A percentile compares a stretch with the other conserved stretches of the same genome.
phyloP scores from a whole-genome alignment of 257 asterid species.

The Solanum stenotomum region DNA sequence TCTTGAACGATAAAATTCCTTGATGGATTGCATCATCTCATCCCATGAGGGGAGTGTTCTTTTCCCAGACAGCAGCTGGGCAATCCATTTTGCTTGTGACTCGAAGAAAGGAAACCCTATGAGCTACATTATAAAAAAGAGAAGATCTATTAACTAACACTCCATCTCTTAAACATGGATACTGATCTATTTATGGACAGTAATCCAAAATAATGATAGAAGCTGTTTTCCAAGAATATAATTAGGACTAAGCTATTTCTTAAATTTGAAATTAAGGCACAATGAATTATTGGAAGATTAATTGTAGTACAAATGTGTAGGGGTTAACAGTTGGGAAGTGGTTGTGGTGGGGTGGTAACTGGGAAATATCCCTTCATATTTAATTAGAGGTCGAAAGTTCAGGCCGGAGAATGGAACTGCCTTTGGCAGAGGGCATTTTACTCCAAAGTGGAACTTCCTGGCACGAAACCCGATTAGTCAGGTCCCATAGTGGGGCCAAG shows the following conservation, averaged over 20 bases:
- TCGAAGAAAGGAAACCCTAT: slow-evolving; percentile 88
- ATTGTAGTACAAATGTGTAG: not conserved
- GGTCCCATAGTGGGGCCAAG: not conserved
- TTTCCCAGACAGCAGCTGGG: slow-evolving; percentile 66
- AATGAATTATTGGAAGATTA: not conserved
- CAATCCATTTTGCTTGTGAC: slow-evolving; percentile 93
- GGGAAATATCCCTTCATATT: not conserved
- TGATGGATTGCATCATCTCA: slow-evolving; percentile 62
- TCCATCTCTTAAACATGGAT: not conserved
- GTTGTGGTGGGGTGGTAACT: not conserved
- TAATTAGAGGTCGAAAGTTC: not conserved
- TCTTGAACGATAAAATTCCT: slow-evolving; percentile 48
- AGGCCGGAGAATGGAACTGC: not conserved
- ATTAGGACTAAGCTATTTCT: not conserved
- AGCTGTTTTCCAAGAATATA: not conserved
- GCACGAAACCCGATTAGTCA: not conserved
- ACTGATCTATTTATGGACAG: not conserved
- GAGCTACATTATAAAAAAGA: slow-evolving; percentile 27
- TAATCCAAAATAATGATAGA: not conserved
- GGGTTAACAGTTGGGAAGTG: not conserved
- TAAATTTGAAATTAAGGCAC: not conserved
- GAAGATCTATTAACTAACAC: not conserved
- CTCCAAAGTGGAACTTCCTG: not conserved
- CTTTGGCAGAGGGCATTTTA: not conserved
- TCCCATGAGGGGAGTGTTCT: slow-evolving; percentile 66